phyloP scores from a whole-genome alignment of 768 basidiomycete species.

The Tubosaeta brunneosetosa region DNA sequence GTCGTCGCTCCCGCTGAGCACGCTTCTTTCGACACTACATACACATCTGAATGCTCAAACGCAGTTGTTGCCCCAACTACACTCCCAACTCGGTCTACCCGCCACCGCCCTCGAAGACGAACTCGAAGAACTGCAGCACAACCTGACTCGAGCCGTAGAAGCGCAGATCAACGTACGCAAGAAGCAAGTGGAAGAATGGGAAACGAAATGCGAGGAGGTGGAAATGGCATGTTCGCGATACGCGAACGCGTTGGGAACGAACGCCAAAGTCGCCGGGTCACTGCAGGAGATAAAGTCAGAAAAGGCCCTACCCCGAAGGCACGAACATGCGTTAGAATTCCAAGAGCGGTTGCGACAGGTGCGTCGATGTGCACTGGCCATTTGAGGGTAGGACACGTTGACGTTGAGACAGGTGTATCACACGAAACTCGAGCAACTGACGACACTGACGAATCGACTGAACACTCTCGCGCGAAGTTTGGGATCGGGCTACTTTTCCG shows the following conservation, averaged over 20 bases:
- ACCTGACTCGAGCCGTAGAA: slow-evolving; percentile 73
- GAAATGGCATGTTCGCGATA: slow-evolving; percentile 66
- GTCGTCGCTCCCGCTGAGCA: slow-evolving; percentile 44
- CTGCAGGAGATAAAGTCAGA: slow-evolving; percentile 70
- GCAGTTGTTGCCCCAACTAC: slow-evolving; percentile 74
- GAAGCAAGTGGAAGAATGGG: slow-evolving; percentile 76
- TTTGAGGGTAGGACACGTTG: neutral
- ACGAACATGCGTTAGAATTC: slow-evolving; percentile 60
- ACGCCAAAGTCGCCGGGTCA: slow-evolving; percentile 59
- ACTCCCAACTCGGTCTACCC: slow-evolving; percentile 81
- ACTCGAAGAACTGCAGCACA: slow-evolving; percentile 63
- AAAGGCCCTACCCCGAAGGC: slow-evolving; percentile 65
- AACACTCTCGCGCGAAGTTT: slow-evolving; percentile 54
- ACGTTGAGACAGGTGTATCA: slow-evolving; percentile 52
- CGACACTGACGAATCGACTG: slow-evolving; percentile 65
- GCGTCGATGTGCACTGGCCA: slow-evolving; percentile 22
- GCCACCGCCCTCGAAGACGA: slow-evolving; percentile 78
- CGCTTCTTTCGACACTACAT: slow-evolving; percentile 72
- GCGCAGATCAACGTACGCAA: slow-evolving; percentile 61
- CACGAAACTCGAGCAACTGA: slow-evolving; percentile 71
- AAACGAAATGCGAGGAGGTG: slow-evolving; percentile 53
- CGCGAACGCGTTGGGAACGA: slow-evolving; percentile 64
- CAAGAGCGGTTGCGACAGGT: slow-evolving; percentile 81
- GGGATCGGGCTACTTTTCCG: slow-evolving; percentile 52
- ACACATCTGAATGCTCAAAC: slow-evolving; percentile 78